A percentile compares a stretch with the other conserved stretches of the same genome.
These are phyloP conservation scores for Brassica napus DNA, from an alignment of 345 rosid genomes.

Conservation along the genomic window Da-Ae NC_063448.1:6399501-6400000, in stretches of 20 bases:
- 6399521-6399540: neutral
- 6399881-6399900: neutral
- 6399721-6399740: constrained; percentile 11
- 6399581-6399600: neutral
- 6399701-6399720: neutral
- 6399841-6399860: neutral
- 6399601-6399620: neutral
- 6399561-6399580: neutral
- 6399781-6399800: neutral
- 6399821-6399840: neutral
- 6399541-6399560: neutral
- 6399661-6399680: constrained; percentile 16
- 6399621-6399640: neutral
- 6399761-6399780: neutral
- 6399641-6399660: constrained; percentile 6
- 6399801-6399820: neutral
- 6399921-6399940: neutral
- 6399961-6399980: constrained; percentile 12
- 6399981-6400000: constrained; percentile 18
- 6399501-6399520: neutral
- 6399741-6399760: neutral
- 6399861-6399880: neutral
- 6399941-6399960: neutral
- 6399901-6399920: constrained; percentile 21
- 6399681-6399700: neutral